Base-by-base conservation (phyloP, 2,329 filamentous ascomycete genomes). In the Fusarium drepaniforme region DNA sequence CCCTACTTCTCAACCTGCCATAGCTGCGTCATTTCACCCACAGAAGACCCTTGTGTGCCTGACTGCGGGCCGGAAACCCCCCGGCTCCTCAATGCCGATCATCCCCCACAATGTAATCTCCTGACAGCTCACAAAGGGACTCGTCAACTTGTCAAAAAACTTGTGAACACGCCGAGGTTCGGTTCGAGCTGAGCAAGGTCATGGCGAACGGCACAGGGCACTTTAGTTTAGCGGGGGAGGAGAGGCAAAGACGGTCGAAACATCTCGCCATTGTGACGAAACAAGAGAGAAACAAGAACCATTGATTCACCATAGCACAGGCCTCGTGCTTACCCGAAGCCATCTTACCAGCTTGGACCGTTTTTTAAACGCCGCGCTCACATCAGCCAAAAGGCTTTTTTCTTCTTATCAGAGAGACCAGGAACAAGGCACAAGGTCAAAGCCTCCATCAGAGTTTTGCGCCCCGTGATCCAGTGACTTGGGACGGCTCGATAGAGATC, bases 81-180 rank as follows among this genome's bases (percentile, higher is more conserved):
- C 21, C 46, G 49, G 44, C 49, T 35, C 64, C 64, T 38, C 64
- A 71, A 38, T 69, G 73, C 51, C 37, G 74, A 76, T 76, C 74
- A 33, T 70, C 40, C 58, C 64, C 61, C 74, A 74, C 74, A 72
- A 18, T 9, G 71, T 15, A 76, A 76, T 76, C 65, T 76, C 74
- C 68, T 70, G 68, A 30, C 18, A 63, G 64, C 49, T 67, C 73
- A 65, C 64, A 75, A 49, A 63, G 64, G 51, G 53, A 49, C 30
- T 21, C 33, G 18, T 66, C 53, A 35, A 35, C 35, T 57, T 56
- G 49, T 56, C 49, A 56, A 12, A 56, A 49, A 7, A 49, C 12
- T 15, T 30, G 28, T 56, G 28, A 56, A 21, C 49, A 33, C 25
- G 11, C 21, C 62, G 44, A 57, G 40, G 58, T 18, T 46, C 38